phyloP scores from a whole-genome alignment of 768 basidiomycete species.

The Psilocybe cubensis region DNA sequence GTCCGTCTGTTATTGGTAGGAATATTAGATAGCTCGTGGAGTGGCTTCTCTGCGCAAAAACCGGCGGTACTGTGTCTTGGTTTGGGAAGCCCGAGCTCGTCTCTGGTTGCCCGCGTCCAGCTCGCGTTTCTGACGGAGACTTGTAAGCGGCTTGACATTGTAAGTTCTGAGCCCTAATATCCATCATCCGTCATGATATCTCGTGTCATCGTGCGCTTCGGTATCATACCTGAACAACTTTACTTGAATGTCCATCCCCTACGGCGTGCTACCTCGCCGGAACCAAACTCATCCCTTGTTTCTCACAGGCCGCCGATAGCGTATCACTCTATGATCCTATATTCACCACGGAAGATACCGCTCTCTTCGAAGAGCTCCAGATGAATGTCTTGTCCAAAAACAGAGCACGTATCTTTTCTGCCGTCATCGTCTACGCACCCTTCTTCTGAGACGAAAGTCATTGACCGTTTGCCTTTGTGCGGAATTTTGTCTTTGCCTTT shows the following conservation, averaged over 20 bases:
- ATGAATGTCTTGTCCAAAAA: conserved; percentile 43
- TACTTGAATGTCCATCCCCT: neutral
- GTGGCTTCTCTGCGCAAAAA: conserved; percentile 13
- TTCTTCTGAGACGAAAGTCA: conserved; percentile 4
- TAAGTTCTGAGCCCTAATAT: conserved; percentile 31
- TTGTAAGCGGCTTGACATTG: conserved; percentile 58
- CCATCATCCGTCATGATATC: conserved; percentile 11
- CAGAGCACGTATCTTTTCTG: conserved; percentile 46
- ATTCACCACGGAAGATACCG: conserved; percentile 63
- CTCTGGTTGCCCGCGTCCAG: conserved; percentile 65
- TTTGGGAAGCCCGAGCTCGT: conserved; percentile 70
- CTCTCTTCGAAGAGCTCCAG: conserved; percentile 50
- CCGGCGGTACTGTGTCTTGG: conserved; percentile 64
- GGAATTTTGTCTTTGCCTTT: conserved; percentile 1
- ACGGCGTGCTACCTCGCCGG: conserved; percentile 5
- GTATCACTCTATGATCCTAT: conserved; percentile 73
- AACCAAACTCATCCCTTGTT: conserved; percentile 12
- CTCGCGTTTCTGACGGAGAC: conserved; percentile 66
- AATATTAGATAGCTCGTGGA: conserved; percentile 20
- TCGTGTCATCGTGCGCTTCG: neutral
- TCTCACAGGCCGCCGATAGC: conserved; percentile 45
- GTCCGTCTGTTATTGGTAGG: conserved; percentile 16
- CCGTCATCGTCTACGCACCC: no score
- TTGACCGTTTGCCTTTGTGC: conserved; percentile 10
- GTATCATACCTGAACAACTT: neutral